Conservation (phyloP, 2,329 filamentous ascomycete species). For the Fusarium oxysporum region DNA sequence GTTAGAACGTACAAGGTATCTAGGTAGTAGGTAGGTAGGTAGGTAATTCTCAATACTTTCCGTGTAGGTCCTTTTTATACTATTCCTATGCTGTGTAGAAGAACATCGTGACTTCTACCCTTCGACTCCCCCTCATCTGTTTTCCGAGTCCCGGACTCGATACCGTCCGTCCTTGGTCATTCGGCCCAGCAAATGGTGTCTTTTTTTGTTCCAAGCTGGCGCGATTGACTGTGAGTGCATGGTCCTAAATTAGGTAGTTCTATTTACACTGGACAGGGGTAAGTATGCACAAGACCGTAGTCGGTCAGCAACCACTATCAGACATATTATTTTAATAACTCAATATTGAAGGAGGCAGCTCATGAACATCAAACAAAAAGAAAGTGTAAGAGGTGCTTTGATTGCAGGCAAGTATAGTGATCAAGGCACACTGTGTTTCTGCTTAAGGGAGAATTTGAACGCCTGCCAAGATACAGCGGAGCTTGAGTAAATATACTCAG, state of each 20-base stretch:
- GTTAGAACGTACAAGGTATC: neutral
- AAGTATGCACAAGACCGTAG: constrained; percentile 1
- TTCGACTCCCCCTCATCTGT: neutral
- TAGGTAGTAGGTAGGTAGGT: neutral
- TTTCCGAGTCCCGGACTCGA: constrained; percentile 1
- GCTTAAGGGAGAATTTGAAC: neutral
- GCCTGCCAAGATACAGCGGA: neutral
- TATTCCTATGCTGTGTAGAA: neutral
- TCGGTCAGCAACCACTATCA: constrained; percentile 3
- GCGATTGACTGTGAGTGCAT: constrained; percentile 17
- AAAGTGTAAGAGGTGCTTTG: neutral
- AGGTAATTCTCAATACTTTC: neutral
- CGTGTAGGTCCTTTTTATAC: neutral
- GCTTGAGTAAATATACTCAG: neutral
- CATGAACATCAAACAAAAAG: neutral
- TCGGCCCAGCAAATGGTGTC: neutral
- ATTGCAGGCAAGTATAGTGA: neutral
- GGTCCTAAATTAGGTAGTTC: constrained; percentile 15
- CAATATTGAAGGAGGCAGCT: neutral
- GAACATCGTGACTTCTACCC: neutral
- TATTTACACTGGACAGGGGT: constrained; percentile 12
- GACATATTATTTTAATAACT: neutral
- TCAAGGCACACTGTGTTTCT: neutral
- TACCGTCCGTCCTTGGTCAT: neutral
- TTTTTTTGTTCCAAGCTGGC: constrained; percentile 12